Percentiles rank a stretch among this genome's conserved stretches.
These are phyloP conservation scores for Comarum palustre DNA, from an alignment of 306 rosid genomes.

Conservation along the genomic window DNA sequence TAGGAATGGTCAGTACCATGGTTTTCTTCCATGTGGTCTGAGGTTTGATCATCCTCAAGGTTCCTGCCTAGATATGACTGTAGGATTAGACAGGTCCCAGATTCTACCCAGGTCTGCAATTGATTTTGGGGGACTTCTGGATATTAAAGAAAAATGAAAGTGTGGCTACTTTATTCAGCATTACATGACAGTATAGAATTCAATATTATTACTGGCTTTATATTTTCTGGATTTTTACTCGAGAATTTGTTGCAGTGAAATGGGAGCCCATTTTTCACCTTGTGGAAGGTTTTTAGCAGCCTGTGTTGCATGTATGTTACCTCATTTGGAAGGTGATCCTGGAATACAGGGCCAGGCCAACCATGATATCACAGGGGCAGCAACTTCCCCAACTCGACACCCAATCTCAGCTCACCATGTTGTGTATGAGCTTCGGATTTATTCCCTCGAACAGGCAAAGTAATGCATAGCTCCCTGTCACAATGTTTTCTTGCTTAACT, in stretches of 20 bases:
- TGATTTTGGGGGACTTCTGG: background rate
- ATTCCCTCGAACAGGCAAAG: slow-evolving; percentile 96
- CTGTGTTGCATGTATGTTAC: slow-evolving; percentile 94
- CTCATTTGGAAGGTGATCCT: slow-evolving; percentile 80
- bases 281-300: slow-evolving; percentile 98
- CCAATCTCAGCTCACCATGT: slow-evolving; percentile 91
- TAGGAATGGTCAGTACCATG: background rate
- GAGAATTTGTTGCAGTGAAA: slow-evolving; percentile 70
- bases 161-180: background rate
- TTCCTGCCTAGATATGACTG: background rate
- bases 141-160: background rate
- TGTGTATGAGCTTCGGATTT: slow-evolving; percentile 89
- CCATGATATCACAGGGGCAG: slow-evolving; percentile 55
- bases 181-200: background rate
- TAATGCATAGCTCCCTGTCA: slow-evolving; percentile 30
- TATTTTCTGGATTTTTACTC: slow-evolving; percentile 13
- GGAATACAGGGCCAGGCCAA: slow-evolving; percentile 63
- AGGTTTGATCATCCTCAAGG: background rate
- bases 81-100: background rate
- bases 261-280: slow-evolving; percentile 99
- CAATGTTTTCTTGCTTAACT: slow-evolving; percentile 13
- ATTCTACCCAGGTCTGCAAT: background rate
- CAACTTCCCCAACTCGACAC: slow-evolving; percentile 94
- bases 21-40: background rate
- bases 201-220: background rate